A percentile compares a stretch with the other conserved stretches of the same genome.
Evolutionary conservation across 2,329 filamentous ascomycete species (phyloP).

Genomic region (Leptographium procerum): DNA sequence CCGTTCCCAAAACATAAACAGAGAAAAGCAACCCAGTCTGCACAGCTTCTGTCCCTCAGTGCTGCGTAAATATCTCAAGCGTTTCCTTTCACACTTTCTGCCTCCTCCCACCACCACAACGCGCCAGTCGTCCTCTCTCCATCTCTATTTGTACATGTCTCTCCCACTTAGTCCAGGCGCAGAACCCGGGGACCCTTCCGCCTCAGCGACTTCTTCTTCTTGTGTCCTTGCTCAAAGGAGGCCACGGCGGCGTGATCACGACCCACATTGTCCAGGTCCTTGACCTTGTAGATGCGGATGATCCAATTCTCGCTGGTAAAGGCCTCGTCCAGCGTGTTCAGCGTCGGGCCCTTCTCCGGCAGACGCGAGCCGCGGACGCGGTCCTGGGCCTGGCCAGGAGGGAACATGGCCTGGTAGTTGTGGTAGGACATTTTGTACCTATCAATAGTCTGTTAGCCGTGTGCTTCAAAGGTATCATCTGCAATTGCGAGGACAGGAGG

Average conservation of each 20-base stretch:
- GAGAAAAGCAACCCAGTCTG: conserved; percentile 4
- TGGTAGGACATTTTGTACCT: conserved; percentile 99
- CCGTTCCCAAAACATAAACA: background rate
- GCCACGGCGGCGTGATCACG: conserved; percentile 64
- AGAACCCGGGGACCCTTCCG: conserved; percentile 61
- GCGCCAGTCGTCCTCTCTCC: background rate
- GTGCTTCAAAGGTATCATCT: background rate
- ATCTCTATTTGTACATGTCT: conserved; percentile 3
- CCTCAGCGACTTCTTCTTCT: conserved; percentile 70
- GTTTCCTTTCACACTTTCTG: background rate
- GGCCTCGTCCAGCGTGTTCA: conserved; percentile 87
- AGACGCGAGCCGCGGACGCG: conserved; percentile 73
- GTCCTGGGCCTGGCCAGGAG: conserved; percentile 78
- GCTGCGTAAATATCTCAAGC: background rate
- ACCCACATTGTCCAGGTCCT: conserved; percentile 92
- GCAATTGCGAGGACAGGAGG: background rate
- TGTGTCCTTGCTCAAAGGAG: conserved; percentile 67
- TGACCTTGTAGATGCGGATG: conserved; percentile 99
- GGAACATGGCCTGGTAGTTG: conserved; percentile 90
- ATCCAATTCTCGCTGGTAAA: conserved; percentile 99
- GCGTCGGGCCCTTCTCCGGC: conserved; percentile 72
- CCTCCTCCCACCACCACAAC: background rate
- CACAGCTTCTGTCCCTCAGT: conserved; percentile 6
- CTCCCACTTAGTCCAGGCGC: conserved; percentile 52
- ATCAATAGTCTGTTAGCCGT: conserved; percentile 10